Evolutionary conservation across 495 filamentous ascomycete species (phyloP).

Genomic region (Aspergillus ostianus): DNA sequence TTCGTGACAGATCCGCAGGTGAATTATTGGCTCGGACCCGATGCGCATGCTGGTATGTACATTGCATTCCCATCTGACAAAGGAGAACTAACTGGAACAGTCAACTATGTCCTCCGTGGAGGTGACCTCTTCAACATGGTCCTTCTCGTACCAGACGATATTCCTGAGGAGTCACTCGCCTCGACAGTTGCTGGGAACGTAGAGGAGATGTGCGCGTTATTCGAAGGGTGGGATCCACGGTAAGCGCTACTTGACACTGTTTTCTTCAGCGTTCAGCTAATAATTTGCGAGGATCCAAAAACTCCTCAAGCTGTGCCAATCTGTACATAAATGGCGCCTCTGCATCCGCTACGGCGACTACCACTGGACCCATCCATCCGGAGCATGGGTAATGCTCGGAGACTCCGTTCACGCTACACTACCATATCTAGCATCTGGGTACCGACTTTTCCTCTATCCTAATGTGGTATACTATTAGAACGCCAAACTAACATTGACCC

Average conservation of each 20-base stretch:
- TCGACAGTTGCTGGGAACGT: constrained; percentile 54
- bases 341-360: constrained; percentile 54
- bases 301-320: constrained; percentile 38
- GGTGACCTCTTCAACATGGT: constrained; percentile 68
- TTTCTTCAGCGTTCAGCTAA: constrained; percentile 16
- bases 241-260: constrained; percentile 28
- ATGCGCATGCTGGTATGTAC: constrained; percentile 48
- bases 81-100: constrained; percentile 20
- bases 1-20: constrained; percentile 56
- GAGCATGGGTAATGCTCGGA: constrained; percentile 57
- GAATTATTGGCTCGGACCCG: constrained; percentile 70
- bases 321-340: constrained; percentile 65
- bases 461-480: neutral
- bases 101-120: constrained; percentile 60
- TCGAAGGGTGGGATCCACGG: constrained; percentile 57
- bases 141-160: constrained; percentile 66
- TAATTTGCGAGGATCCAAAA: constrained; percentile 31
- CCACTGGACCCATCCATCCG: constrained; percentile 54
- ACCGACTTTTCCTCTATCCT: constrained; percentile 1
- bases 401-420: constrained; percentile 65
- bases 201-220: constrained; percentile 64
- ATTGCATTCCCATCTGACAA: no score
- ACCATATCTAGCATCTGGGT: constrained; percentile 55
- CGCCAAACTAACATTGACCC: neutral
- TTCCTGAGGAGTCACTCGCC: constrained; percentile 49